Base-by-base conservation (phyloP, 148 eudicot genomes). In the Pharnaceum exiguum region DNA sequence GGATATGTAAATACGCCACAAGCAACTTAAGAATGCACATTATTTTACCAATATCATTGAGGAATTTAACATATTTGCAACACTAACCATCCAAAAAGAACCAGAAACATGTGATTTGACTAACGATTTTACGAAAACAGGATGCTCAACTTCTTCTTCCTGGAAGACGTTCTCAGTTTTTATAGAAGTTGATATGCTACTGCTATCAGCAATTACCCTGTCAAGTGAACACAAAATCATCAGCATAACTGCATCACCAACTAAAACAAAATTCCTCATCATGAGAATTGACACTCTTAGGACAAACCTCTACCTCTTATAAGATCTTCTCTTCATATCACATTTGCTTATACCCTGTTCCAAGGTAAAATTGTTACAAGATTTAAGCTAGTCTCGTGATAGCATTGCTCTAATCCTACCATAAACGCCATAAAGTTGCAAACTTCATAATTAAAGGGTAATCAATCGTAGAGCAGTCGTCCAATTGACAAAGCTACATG, bases 151-250 rank as follows among this genome's bases (percentile, higher is more conserved):
- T 5, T 2, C 13, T 3, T 1, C 0, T 36, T 54, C 21, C 36
- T 26, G 33, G 15, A 11, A 29, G 13, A 22, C 21, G 22, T 28
- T 36, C 33, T 21, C 22, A 21, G 18, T 21, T 35, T 23, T 66
- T 52, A 65, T 65, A 61, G 73, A 27, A 12, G 68, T 63, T 11
- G 75, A 66, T 11, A 54, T 11, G 18, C 54, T 26, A 11, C 1
- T 28, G 30, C 7, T 15, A n/a, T 28, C 7, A 16, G 13, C 36
- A 15, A 10, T 12, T 0, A 26, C 27, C 36, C 54, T 50, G 54
- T 28, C 0, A 57, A 39, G 16, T 18, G 4, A 48, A 24, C 15
- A 47, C 1, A 17, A 0, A 12, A 47, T 10, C 51, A 47, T 6
- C 25, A 47, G n/a, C 12, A n/a, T n/a, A n/a, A n/a, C n/a, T n/a